Conservation (phyloP, 164 flowering plant species). For the Stephania cephalantha region DNA sequence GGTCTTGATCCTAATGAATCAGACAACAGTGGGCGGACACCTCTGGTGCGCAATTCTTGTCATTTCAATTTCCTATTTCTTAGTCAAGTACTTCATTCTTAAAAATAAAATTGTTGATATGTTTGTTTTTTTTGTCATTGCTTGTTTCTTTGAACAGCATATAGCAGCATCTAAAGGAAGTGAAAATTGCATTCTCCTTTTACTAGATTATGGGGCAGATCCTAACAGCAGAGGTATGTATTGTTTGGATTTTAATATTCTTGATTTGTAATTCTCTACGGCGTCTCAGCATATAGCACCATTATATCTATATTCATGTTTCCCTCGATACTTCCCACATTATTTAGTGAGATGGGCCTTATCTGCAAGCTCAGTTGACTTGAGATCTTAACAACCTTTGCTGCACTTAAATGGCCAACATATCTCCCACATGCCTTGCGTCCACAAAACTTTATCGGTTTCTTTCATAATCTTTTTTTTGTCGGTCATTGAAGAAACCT, state of each 20-base stretch:
- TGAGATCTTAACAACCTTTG: neutral
- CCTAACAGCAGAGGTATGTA: slow-evolving; percentile 72
- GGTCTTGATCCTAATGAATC: slow-evolving; percentile 87
- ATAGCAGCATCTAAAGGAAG: slow-evolving; percentile 78
- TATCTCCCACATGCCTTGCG: neutral
- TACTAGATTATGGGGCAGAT: slow-evolving; percentile 80
- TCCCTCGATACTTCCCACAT: neutral
- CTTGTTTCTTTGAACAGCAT: slow-evolving; percentile 43
- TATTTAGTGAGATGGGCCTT: neutral
- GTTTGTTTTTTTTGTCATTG: neutral
- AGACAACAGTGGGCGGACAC: slow-evolving; percentile 68
- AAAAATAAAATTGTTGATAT: neutral
- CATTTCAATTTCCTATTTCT: neutral
- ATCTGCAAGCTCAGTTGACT: neutral
- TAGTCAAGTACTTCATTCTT: neutral
- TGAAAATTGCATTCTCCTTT: slow-evolving; percentile 61
- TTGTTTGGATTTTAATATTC: neutral
- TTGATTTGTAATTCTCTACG: neutral
- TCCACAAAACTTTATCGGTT: neutral
- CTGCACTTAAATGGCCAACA: neutral
- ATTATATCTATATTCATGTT: neutral
- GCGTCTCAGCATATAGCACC: neutral
- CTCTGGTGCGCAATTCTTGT: slow-evolving; percentile 45
- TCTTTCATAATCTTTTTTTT: neutral
- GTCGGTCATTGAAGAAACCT: neutral